Base-by-base conservation (phyloP, 2,329 filamentous ascomycete genomes). In the Xylaria sp. region DNA sequence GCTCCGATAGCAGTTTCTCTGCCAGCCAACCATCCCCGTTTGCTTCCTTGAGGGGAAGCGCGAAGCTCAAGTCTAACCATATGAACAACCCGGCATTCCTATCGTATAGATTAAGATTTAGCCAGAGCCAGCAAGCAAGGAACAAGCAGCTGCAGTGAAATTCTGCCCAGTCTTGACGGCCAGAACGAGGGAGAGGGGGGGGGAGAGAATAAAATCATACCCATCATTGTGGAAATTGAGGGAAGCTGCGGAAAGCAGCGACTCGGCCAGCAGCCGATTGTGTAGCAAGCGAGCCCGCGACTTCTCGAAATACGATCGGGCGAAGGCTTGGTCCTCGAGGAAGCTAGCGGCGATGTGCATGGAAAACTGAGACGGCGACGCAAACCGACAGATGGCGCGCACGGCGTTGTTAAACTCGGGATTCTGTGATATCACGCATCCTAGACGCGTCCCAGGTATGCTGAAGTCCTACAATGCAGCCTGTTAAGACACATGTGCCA, bases 81-180 rank as follows among this genome's bases (percentile, higher is more conserved):
- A 75, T 65, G 21, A 74, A 75, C 25, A 75, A 59, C 3, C 70
- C 73, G 0, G 71, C 70, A 51, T 75, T 75, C 12, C 73, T 74
- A 16, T 59, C 16, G 13, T 4, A 27, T 29, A 5, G 21, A 3
- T 10, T 1, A 1, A 50, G 12, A 53, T 21, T 54, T 54, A 54
- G 25, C 57, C 27, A 25, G 1, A 40, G 23, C 5, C 16, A 48
- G 9, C 23, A 27, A 48, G 1, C 1, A 1, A 3, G 13, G 5
- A 47, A 44, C 5, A 44, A 29, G 37, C 21, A 16, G 5, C 13
- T 12, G 40, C 10, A 4, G 5, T 29, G 18, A 37, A 5, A 13
- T 4, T 40, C 3, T 3, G 10, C 32, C 29, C 2, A 37, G 9
- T 25, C 9, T 50, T 2, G 9, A 50, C 47, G 8, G 9, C 12